phyloP scores from a whole-genome alignment of 495 filamentous ascomycete species.

The Emericellopsis terricola region DNA sequence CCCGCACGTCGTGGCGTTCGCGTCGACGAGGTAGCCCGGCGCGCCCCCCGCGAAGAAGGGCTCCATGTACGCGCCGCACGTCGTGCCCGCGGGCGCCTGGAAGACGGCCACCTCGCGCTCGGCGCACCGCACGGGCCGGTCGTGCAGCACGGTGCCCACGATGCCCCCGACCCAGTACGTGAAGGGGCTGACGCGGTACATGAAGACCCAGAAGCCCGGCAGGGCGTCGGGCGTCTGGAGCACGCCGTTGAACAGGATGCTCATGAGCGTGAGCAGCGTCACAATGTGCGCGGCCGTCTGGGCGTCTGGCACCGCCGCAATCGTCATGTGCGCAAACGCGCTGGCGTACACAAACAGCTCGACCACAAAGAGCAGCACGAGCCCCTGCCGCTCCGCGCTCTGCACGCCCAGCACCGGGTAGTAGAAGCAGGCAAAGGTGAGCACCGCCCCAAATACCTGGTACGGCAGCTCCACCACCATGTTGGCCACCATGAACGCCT shows the following conservation, averaged over 20 bases:
- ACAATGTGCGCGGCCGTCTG: slow-evolving; percentile 45
- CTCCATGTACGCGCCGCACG: slow-evolving; percentile 11
- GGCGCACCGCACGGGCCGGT: slow-evolving; percentile 31
- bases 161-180: slow-evolving; percentile 43
- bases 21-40: slow-evolving; percentile 26
- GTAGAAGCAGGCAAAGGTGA: slow-evolving; percentile 46
- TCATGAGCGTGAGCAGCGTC: slow-evolving; percentile 43
- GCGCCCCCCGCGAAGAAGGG: slow-evolving; percentile 5
- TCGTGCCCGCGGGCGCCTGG: slow-evolving; percentile 21
- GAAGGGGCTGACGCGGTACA: slow-evolving; percentile 50
- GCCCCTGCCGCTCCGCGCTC: slow-evolving; percentile 31
- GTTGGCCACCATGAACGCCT: slow-evolving; percentile 47
- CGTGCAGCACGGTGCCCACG: slow-evolving; percentile 33
- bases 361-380: slow-evolving; percentile 40
- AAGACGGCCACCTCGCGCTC: slow-evolving; percentile 32
- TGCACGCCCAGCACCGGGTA: slow-evolving; percentile 37
- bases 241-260: slow-evolving; percentile 31
- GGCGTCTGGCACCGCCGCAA: slow-evolving; percentile 42
- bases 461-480: slow-evolving; percentile 63
- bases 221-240: slow-evolving; percentile 28
- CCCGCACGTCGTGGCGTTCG: slow-evolving; percentile 20
- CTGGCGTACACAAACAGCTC: slow-evolving; percentile 39
- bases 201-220: slow-evolving; percentile 56
- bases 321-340: slow-evolving; percentile 48
- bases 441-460: slow-evolving; percentile 37